Percentiles rank a stretch among this genome's conserved stretches.
Evolutionary conservation across 805 yeast species (phyloP).

Genomic region (Diddensiella transvaalensis): DNA sequence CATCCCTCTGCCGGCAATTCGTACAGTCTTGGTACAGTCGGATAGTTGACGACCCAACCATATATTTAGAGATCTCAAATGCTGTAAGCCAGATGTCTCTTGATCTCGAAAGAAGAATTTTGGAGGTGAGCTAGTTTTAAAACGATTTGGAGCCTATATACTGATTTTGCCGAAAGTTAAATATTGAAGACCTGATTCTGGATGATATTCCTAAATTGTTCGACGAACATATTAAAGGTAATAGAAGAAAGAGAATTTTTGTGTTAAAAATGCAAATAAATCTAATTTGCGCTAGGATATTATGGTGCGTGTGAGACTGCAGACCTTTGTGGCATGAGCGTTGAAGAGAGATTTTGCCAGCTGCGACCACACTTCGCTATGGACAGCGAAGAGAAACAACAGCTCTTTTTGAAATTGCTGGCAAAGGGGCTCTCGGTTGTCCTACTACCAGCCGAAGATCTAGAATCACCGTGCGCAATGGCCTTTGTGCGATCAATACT

Average conservation of each 20-base stretch:
- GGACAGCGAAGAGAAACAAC: conserved; percentile 25
- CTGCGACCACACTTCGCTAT: conserved; percentile 37
- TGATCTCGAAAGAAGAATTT: conserved; percentile 39
- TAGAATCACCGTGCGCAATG: conserved; percentile 38
- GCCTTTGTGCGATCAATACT: conserved; percentile 40
- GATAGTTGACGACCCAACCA: conserved; percentile 41
- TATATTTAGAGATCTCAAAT: conserved; percentile 37
- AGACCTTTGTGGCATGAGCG: not conserved
- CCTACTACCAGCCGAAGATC: conserved; percentile 41
- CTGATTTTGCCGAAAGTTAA: no score
- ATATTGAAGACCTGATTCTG: conserved; percentile 38
- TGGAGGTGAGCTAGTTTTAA: conserved; percentile 16
- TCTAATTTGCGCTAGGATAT: conserved; percentile 29
- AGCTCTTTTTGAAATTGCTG: conserved; percentile 37
- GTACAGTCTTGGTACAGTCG: conserved; percentile 44
- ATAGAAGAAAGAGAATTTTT: no score
- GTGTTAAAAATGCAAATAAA: not conserved
- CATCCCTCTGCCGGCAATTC: conserved; percentile 45
- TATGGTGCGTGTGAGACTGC: no score
- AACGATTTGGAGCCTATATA: no score
- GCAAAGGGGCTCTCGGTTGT: conserved; percentile 35
- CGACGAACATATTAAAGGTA: conserved; percentile 37
- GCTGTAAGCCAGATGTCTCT: conserved; percentile 38
- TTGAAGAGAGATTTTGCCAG: conserved; percentile 35
- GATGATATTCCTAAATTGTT: conserved; percentile 45